Evolutionary conservation across 1,284 basidiomycete genomes (phyloP).

Genomic region (Ustilago loliicola): DNA sequence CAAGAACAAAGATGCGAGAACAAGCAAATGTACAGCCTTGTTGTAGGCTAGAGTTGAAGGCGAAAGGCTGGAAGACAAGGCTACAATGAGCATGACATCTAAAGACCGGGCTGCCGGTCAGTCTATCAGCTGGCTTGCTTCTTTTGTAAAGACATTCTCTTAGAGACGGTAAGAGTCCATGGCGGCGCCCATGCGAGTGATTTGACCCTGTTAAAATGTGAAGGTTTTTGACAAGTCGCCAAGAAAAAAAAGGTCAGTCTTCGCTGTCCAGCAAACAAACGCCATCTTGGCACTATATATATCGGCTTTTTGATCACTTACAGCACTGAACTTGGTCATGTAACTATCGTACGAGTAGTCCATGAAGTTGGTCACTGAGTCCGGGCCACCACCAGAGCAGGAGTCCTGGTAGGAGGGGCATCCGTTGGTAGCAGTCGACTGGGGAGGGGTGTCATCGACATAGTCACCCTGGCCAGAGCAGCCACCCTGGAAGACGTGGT

Average conservation of each 20-base stretch:
- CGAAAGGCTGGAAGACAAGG: conserved; percentile 1
- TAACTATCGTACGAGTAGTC: conserved; percentile 40
- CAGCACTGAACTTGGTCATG: conserved; percentile 9
- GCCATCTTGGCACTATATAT: conserved; percentile 6
- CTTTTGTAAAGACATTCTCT: neutral
- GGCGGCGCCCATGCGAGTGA: conserved; percentile 18
- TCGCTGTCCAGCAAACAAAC: conserved; percentile 3
- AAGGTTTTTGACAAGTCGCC: neutral
- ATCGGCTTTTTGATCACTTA: neutral
- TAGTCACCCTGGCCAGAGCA: conserved; percentile 74
- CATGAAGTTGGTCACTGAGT: conserved; percentile 46
- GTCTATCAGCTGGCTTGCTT: neutral
- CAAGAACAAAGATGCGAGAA: conserved; percentile 3
- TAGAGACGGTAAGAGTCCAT: conserved; percentile 36
- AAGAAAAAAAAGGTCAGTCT: neutral
- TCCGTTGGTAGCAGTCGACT: conserved; percentile 40
- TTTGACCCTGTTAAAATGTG: conserved; percentile 46
- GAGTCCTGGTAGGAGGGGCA: conserved; percentile 48
- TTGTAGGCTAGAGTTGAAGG: neutral
- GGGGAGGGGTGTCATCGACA: conserved; percentile 74
- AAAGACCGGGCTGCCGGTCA: conserved; percentile 1
- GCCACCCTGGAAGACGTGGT: conserved; percentile 77
- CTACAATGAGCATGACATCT: neutral
- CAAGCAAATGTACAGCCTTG: neutral
- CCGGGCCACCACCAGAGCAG: conserved; percentile 46